A percentile compares a stretch with the other conserved stretches of the same genome.
Evolutionary conservation across 805 yeast species (phyloP).

Genomic region (Peterozyma xylosa): DNA sequence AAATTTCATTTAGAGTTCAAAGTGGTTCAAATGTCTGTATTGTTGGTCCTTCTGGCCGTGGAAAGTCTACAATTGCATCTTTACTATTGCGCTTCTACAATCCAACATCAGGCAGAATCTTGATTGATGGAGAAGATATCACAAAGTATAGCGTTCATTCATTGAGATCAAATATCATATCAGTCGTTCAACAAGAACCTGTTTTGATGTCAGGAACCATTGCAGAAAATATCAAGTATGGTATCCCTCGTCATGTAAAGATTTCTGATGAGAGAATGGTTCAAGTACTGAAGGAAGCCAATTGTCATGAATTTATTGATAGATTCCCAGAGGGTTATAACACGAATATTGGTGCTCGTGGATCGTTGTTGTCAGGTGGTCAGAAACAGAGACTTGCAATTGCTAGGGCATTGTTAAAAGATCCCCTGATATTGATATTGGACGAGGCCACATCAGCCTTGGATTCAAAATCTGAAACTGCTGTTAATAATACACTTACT

Average conservation of each 20-base stretch:
- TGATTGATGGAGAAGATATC: slow-evolving; percentile 62
- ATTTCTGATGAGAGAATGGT: slow-evolving; percentile 54
- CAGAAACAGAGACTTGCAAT: slow-evolving; percentile 72
- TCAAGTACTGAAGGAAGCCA: slow-evolving; percentile 64
- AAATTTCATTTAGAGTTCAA: slow-evolving; percentile 53
- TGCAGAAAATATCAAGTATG: slow-evolving; percentile 81
- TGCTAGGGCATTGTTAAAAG: slow-evolving; percentile 64
- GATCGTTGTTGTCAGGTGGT: slow-evolving; percentile 57
- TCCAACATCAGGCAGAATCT: slow-evolving; percentile 60
- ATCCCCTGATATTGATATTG: slow-evolving; percentile 53
- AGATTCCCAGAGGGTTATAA: slow-evolving; percentile 77
- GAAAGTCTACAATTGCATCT: slow-evolving; percentile 85
- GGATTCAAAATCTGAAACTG: slow-evolving; percentile 60
- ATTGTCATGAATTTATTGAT: slow-evolving; percentile 60
- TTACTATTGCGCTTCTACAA: slow-evolving; percentile 78
- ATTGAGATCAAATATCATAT: slow-evolving; percentile 61
- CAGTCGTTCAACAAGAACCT: slow-evolving; percentile 92
- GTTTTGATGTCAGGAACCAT: slow-evolving; percentile 81
- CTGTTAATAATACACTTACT: slow-evolving; percentile 68
- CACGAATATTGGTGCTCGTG: slow-evolving; percentile 82
- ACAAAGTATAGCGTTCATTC: slow-evolving; percentile 66
- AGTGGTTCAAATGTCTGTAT: slow-evolving; percentile 88
- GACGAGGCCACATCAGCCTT: slow-evolving; percentile 69
- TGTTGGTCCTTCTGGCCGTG: slow-evolving; percentile 95
- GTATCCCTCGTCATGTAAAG: slow-evolving; percentile 38